Base-by-base conservation (phyloP, 2,329 filamentous ascomycete genomes). In the Chaetomium sp. region DNA sequence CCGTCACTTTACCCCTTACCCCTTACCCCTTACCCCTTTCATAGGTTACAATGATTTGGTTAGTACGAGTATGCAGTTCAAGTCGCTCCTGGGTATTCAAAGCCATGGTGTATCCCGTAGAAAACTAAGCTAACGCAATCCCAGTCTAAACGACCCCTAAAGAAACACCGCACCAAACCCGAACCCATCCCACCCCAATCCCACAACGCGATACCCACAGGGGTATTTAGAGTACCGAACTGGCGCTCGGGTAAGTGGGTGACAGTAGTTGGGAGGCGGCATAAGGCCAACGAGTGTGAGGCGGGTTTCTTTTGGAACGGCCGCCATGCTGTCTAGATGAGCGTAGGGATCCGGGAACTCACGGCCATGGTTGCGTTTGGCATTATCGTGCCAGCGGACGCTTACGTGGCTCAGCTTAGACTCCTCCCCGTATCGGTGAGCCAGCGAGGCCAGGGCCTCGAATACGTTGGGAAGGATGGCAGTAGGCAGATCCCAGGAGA, bases 401-500 rank as follows among this genome's bases (percentile, higher is more conserved):
- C 90, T 93, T 23, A 95, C 82, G 64, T 87, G 86, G 63, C 91
- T 87, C 55, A 95, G 79, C 53, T 89, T 88, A 72, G 88, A 88
- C 49, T 76, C 82, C 64, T 86, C 81, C 27, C 84, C 82, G 55
- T 85, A 82, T 47, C 81, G 81, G 70, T 90, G 84, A 47, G 86
- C 87, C 13, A 93, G 80, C 5, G 89, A 92, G 1, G 88, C 87
- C 55, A 96, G 81, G 25, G 91, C 88, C 73, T 92, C 85, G 85
- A 92, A 95, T 31, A 94, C 89, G 74, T 94, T 90, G 60, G 91
- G 85, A 60, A 93, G 78, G 21, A 95, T 89, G 1, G 91, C 92
- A 0, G 91, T 95, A 0, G 91, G 91, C 91, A 95, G 94, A 72
- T 96, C 91, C 91, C 91, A 95, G 3, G 91, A 82, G 72, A 95